Evolutionary conservation across 2,329 filamentous ascomycete genomes (phyloP).

Genomic region (Xylaria sp.): DNA sequence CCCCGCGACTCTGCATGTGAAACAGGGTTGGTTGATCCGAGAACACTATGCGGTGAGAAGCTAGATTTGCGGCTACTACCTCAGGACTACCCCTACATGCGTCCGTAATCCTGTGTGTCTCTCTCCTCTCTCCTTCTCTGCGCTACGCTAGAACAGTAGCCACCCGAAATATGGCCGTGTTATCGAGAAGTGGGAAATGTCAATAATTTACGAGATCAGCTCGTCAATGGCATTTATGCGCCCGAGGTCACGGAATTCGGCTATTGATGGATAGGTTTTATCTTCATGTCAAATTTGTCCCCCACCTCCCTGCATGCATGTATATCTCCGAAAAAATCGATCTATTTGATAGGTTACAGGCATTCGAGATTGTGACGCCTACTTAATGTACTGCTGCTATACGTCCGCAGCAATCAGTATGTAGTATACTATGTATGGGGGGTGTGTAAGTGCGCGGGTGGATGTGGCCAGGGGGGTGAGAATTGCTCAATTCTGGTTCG

Average conservation of each 20-base stretch:
- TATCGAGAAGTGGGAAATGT: conserved; percentile 5
- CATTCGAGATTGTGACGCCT: conserved; percentile 32
- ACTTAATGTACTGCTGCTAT: conserved; percentile 15
- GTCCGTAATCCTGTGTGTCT: background rate
- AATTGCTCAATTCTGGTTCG: conserved; percentile 23
- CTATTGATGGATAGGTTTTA: conserved; percentile 24
- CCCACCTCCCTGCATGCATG: conserved; percentile 34
- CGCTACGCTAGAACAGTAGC: background rate
- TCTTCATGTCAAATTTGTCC: conserved; percentile 23
- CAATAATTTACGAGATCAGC: conserved; percentile 15
- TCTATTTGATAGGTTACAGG: conserved; percentile 28
- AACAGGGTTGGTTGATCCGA: conserved; percentile 36
- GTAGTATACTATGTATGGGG: background rate
- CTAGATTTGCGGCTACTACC: conserved; percentile 32
- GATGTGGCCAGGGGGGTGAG: conserved; percentile 21
- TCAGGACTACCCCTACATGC: conserved; percentile 15
- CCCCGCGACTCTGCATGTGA: conserved; percentile 40
- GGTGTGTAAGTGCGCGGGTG: conserved; percentile 20
- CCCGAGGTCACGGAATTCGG: conserved; percentile 18
- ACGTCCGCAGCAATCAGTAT: conserved; percentile 2
- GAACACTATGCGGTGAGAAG: conserved; percentile 36
- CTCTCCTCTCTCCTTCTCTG: background rate
- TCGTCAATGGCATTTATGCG: conserved; percentile 18
- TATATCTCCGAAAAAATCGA: conserved; percentile 35
- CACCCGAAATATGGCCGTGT: conserved; percentile 12